Conservation (phyloP, 257 asterid genomes). For the Nicotiana knightiana region DNA sequence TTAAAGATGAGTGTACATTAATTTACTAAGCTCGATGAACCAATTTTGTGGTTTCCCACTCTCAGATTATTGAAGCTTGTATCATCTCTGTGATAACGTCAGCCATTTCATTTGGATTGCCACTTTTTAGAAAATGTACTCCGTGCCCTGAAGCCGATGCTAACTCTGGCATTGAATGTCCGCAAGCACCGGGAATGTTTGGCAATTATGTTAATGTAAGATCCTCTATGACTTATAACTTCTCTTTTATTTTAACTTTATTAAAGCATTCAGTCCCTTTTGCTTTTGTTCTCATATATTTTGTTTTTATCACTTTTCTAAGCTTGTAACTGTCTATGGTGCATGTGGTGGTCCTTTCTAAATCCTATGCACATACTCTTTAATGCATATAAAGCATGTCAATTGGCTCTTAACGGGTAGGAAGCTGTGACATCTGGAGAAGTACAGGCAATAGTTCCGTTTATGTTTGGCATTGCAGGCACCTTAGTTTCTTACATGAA, state of each 20-base stretch:
- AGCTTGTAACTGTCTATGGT: not conserved
- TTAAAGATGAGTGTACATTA: not conserved
- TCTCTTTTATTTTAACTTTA: constrained; percentile 8
- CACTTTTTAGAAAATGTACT: constrained; percentile 82
- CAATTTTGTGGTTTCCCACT: constrained; percentile 16
- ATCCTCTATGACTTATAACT: not conserved
- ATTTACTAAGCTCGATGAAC: not conserved
- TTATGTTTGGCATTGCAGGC: not conserved
- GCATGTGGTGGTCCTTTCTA: not conserved
- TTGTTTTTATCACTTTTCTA: not conserved
- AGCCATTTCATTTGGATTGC: constrained; percentile 81
- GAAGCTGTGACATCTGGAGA: not conserved
- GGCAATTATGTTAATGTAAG: constrained; percentile 97
- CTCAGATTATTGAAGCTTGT: constrained; percentile 89
- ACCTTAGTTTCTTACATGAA: not conserved
- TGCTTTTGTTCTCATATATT: not conserved
- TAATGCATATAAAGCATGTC: not conserved
- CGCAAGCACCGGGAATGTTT: constrained; percentile 96
- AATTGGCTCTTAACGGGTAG: not conserved
- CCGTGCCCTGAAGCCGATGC: constrained; percentile 86
- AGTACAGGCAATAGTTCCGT: not conserved
- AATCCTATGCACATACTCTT: not conserved
- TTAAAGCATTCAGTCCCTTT: constrained; percentile 2
- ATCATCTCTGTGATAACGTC: constrained; percentile 85
- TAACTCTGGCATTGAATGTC: constrained; percentile 87